Conservation (phyloP, 139 green algal genomes). For the Micromonas pusilla region DNA sequence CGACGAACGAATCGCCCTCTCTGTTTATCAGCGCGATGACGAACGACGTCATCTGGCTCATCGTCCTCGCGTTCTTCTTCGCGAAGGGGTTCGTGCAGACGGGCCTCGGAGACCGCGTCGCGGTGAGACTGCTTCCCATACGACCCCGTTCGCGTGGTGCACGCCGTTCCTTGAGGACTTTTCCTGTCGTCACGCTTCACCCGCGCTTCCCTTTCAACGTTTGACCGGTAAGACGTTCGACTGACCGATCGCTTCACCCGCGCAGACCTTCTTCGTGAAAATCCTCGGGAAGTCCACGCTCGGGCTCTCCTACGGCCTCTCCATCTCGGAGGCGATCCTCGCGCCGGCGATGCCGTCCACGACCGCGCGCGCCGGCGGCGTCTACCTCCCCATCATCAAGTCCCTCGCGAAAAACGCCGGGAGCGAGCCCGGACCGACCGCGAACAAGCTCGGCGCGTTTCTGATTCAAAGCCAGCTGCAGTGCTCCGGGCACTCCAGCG, state of each 20-base stretch:
- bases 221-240: too few species aligned
- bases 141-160: too few species aligned
- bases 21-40: slow-evolving; percentile 83
- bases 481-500: slow-evolving; percentile 29
- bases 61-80: slow-evolving; percentile 99
- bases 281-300: slow-evolving; percentile 83
- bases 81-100: slow-evolving; percentile 56
- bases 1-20: too few species aligned
- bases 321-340: slow-evolving; percentile 48
- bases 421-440: slow-evolving; percentile 56
- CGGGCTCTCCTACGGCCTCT: slow-evolving; percentile 82
- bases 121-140: too few species aligned
- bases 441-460: slow-evolving; percentile 79
- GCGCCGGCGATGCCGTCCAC: slow-evolving; percentile 93
- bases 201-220: too few species aligned
- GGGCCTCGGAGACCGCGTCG: slow-evolving; percentile 90
- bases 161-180: too few species aligned
- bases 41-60: slow-evolving; percentile 99
- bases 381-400: slow-evolving; percentile 98
- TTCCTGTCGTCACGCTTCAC: too few species aligned
- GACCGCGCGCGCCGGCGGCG: slow-evolving; percentile 80
- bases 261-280: slow-evolving; percentile 40
- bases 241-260: too few species aligned
- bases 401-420: slow-evolving; percentile 51
- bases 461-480: slow-evolving; percentile 88